phyloP scores from a whole-genome alignment of 768 basidiomycete genomes.

The Postia placenta region DNA sequence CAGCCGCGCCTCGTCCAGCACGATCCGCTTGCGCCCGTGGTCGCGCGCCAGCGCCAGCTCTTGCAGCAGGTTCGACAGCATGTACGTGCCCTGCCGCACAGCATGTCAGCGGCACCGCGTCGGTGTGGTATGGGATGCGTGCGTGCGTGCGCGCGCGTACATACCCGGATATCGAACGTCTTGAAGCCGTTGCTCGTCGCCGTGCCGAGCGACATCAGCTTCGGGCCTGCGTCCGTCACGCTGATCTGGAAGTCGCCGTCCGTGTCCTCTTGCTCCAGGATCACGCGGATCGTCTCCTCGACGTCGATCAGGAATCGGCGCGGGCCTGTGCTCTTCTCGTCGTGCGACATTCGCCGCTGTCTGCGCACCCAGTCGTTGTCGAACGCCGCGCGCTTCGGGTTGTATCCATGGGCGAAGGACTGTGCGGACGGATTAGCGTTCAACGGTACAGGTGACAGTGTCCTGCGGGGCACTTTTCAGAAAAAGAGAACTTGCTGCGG shows the following conservation, averaged over 20 bases:
- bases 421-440: conserved; percentile 10
- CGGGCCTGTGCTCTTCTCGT: conserved; percentile 80
- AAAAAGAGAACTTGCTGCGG: too few relatives aligned
- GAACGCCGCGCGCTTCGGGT: conserved; percentile 68
- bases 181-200: conserved; percentile 98
- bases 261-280: conserved; percentile 97
- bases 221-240: conserved; percentile 93
- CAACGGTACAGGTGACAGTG: background rate
- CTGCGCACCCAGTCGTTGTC: conserved; percentile 71
- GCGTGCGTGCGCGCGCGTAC: conserved; percentile 14
- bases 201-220: conserved; percentile 92
- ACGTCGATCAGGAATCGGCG: conserved; percentile 95
- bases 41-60: conserved; percentile 95
- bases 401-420: conserved; percentile 32
- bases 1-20: conserved; percentile 96
- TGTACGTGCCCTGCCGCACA: conserved; percentile 80
- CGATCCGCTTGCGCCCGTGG: conserved; percentile 91
- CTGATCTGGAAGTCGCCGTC: conserved; percentile 96
- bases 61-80: conserved; percentile 98
- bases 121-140: background rate
- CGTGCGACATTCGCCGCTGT: conserved; percentile 83
- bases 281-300: conserved; percentile 93
- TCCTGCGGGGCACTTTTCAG: too few relatives aligned
- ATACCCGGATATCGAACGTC: conserved; percentile 89
- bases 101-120: conserved; percentile 3